A percentile compares a stretch with the other conserved stretches of the same genome.
These are phyloP conservation scores for Colletotrichum salicis DNA, from an alignment of 2,329 filamentous ascomycete genomes.

Conservation along the genomic window DNA sequence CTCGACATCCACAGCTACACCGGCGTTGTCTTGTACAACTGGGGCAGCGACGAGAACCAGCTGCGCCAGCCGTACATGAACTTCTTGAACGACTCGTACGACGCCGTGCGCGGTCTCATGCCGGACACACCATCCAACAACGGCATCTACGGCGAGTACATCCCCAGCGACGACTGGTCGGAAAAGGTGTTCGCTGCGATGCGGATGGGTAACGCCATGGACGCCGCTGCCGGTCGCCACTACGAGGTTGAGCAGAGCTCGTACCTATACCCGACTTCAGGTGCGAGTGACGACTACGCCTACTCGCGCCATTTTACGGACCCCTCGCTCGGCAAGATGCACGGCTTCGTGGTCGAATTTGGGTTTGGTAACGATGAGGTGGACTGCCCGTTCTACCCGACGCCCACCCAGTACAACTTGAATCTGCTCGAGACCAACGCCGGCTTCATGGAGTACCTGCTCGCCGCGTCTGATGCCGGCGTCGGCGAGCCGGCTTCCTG, in stretches of 20 bases:
- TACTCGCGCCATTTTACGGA: constrained; percentile 56
- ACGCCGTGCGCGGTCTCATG: constrained; percentile 60
- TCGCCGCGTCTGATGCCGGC: constrained; percentile 34
- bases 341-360: constrained; percentile 60
- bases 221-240: constrained; percentile 46
- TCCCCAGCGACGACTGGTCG: constrained; percentile 48
- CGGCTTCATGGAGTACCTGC: constrained; percentile 59
- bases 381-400: constrained; percentile 58
- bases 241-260: constrained; percentile 53
- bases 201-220: constrained; percentile 53
- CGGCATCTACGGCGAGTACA: constrained; percentile 57
- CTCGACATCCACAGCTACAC: constrained; percentile 67
- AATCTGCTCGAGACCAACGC: constrained; percentile 57
- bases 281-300: constrained; percentile 58
- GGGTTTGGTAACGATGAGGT: constrained; percentile 49
- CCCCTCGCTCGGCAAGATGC: constrained; percentile 48
- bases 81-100: constrained; percentile 63
- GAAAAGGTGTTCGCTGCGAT: constrained; percentile 46
- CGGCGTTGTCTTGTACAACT: constrained; percentile 60
- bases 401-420: constrained; percentile 51
- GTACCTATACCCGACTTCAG: constrained; percentile 57
- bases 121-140: constrained; percentile 47
- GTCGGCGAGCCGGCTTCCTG: constrained; percentile 32
- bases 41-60: constrained; percentile 67
- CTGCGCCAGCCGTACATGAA: constrained; percentile 56